Conservation (phyloP, 1,139 yeast genomes). For the Entelexis sorbosivorans region DNA sequence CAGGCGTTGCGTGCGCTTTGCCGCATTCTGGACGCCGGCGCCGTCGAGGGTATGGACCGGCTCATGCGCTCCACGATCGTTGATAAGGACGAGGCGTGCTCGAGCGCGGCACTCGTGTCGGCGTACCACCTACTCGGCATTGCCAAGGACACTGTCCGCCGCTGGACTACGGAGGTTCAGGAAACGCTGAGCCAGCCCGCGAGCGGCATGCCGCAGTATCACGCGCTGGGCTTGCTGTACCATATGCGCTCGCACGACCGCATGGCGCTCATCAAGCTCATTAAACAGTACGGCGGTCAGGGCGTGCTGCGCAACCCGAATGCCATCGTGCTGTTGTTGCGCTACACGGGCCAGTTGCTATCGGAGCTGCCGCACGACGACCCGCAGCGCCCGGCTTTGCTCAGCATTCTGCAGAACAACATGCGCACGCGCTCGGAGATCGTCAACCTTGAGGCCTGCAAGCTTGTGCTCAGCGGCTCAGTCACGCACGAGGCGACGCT, state of each 20-base stretch:
- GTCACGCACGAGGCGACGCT: slow-evolving; percentile 42
- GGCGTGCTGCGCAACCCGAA: slow-evolving; percentile 41
- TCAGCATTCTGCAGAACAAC: slow-evolving; percentile 59
- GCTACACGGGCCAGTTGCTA: slow-evolving; percentile 65
- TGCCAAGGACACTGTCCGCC: slow-evolving; percentile 80
- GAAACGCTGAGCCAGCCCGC: slow-evolving; percentile 46
- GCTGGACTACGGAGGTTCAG: slow-evolving; percentile 89
- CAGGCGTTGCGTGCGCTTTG: slow-evolving; percentile 89
- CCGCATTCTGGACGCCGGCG: slow-evolving; percentile 80
- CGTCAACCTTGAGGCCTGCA: slow-evolving; percentile 91
- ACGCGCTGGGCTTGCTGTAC: slow-evolving; percentile 83
- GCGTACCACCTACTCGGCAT: slow-evolving; percentile 83
- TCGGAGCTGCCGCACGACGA: slow-evolving; percentile 39
- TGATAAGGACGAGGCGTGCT: slow-evolving; percentile 75
- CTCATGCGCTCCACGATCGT: slow-evolving; percentile 86
- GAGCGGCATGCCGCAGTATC: slow-evolving; percentile 56
- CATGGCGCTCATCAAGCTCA: slow-evolving; percentile 86
- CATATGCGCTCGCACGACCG: slow-evolving; percentile 83
- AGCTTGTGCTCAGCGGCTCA: slow-evolving; percentile 57
- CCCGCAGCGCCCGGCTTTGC: slow-evolving; percentile 33
- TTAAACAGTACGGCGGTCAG: slow-evolving; percentile 55
- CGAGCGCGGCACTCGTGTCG: slow-evolving; percentile 86
- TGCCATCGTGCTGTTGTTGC: slow-evolving; percentile 75
- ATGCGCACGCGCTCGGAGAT: slow-evolving; percentile 75
- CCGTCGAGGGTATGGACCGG: slow-evolving; percentile 90